phyloP scores from a whole-genome alignment of 2,329 filamentous ascomycete genomes.

The Fusarium buharicum region DNA sequence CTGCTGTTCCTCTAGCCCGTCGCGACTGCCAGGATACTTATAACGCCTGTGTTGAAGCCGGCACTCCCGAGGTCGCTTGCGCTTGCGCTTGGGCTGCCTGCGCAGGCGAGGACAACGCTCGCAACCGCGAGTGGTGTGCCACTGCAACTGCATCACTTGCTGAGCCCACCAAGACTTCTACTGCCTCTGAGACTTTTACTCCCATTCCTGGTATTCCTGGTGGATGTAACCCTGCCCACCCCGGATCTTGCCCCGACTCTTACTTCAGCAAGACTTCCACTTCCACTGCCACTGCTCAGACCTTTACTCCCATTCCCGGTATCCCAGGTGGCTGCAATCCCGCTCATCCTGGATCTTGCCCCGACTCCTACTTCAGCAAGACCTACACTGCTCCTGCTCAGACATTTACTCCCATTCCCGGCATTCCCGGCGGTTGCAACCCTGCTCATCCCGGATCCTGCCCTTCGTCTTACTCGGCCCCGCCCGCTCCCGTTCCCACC shows the following conservation, averaged over 20 bases:
- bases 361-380: conserved; percentile 11
- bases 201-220: conserved; percentile 19
- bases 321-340: conserved; percentile 24
- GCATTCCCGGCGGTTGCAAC: conserved; percentile 25
- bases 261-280: conserved; percentile 26
- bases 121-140: conserved; percentile 23
- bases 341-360: conserved; percentile 16
- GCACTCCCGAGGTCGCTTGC: conserved; percentile 22
- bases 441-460: conserved; percentile 28
- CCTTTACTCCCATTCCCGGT: conserved; percentile 7
- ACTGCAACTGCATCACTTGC: conserved; percentile 14
- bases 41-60: conserved; percentile 16
- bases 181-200: too few species aligned
- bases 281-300: background rate
- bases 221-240: conserved; percentile 15
- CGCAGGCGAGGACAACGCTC: conserved; percentile 19
- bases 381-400: background rate
- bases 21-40: conserved; percentile 22
- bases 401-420: conserved; percentile 10
- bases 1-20: conserved; percentile 13
- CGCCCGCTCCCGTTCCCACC: background rate
- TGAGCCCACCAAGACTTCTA: conserved; percentile 10
- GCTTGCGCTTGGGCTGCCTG: conserved; percentile 17
- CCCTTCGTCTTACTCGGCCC: conserved; percentile 15
- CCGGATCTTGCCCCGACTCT: conserved; percentile 14